These are phyloP conservation scores for Cladosporium sp. DNA, from an alignment of 2,329 filamentous ascomycete genomes.

Conservation along the genomic window DNA sequence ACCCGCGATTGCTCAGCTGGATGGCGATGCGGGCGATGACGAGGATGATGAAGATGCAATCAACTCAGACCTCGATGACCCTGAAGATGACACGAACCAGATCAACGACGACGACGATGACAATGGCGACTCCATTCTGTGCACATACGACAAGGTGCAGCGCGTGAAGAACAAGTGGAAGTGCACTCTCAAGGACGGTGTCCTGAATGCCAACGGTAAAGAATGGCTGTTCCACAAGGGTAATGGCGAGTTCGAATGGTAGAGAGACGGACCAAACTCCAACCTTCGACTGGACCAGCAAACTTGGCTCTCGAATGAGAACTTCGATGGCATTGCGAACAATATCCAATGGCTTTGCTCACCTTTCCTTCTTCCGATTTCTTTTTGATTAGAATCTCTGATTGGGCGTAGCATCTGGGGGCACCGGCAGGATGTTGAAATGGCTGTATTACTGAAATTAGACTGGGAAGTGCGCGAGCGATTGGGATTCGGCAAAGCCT, in stretches of 20 bases:
- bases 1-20: slow-evolving; percentile 40
- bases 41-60: slow-evolving; percentile 82
- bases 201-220: slow-evolving; percentile 86
- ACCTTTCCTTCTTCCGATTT: too few relatives aligned
- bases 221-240: slow-evolving; percentile 97
- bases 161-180: slow-evolving; percentile 97
- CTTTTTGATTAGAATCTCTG: too few relatives aligned
- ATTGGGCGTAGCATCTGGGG: too few relatives aligned
- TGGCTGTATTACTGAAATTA: too few relatives aligned
- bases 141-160: slow-evolving; percentile 99
- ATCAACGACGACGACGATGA: slow-evolving; percentile 72
- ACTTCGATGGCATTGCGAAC: too few relatives aligned
- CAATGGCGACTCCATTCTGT: slow-evolving; percentile 87
- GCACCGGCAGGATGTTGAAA: too few relatives aligned
- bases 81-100: slow-evolving; percentile 64
- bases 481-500: too few relatives aligned
- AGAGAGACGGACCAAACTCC: slow-evolving; percentile 26
- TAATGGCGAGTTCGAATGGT: slow-evolving; percentile 97
- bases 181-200: slow-evolving; percentile 95
- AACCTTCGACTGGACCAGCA: too few relatives aligned
- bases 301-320: too few relatives aligned
- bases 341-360: too few relatives aligned
- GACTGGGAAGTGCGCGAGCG: too few relatives aligned
- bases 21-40: slow-evolving; percentile 55
- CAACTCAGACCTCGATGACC: slow-evolving; percentile 95